Base-by-base conservation (phyloP, 2,329 filamentous ascomycete species). In the Claviceps digitariae region DNA sequence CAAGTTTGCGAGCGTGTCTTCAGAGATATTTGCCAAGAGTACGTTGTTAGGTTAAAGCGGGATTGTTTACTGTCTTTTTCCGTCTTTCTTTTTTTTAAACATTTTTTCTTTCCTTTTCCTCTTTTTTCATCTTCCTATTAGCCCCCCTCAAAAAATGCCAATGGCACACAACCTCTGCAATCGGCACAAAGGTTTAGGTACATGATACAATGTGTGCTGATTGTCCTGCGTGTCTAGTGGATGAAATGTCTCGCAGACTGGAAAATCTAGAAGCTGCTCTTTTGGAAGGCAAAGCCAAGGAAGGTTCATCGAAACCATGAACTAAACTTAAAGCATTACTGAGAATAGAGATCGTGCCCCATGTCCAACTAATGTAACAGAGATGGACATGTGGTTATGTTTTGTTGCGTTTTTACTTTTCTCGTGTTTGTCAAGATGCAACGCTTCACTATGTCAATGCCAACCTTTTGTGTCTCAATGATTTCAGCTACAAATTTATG, bases 21-120 rank as follows among this genome's bases (percentile, higher is more conserved):
- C 82, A 55, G 90, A 95, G 69, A 84, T 96, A 55, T 88, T 95
- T 61, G 80, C 85, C 40, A 95, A 95, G 71, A 87, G 90, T 95
- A 69, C 66, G 83, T 72, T 31, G 17, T 7, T 38, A 8, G 17
- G 4, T 8, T 47, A 17, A 9, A 2, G 20, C 7, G 17, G 27
- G 25, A 29, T 31, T 25, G 7, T 29, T n/a, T n/a, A n/a, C n/a
- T n/a, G n/a, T n/a, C n/a, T n/a, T 31, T 43, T 9, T 45, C 15
- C 13, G 21, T n/a, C 13, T 13, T 48, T 25, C 9, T 17, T 49
- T 10, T 36, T 36, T 21, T 17, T 34, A 10, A 6, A 21, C 13
- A 2, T 48, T 36, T 17, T 48, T 48, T 15, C 21, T 36, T 21
- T 23, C n/a, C n/a, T n/a, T 20, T 21, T 15, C 7, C 17, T 41